Percentiles rank a stretch among this genome's conserved stretches.
Conservation (phyloP, 768 basidiomycete species). For the Leucogyrophana mollusca region DNA sequence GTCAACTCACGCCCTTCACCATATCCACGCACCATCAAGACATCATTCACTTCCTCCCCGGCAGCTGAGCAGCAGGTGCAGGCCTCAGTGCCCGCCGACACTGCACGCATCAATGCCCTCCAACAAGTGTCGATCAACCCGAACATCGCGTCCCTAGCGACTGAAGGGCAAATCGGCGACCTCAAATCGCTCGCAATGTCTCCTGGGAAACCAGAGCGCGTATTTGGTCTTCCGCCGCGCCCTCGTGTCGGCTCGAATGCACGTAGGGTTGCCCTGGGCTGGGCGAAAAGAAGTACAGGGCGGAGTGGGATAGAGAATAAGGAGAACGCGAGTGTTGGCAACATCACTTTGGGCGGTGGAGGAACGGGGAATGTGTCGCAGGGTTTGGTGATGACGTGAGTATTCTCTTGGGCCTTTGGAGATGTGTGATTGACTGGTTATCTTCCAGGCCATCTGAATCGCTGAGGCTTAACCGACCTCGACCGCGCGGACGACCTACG, state of each 20-base stretch:
- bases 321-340: slow-evolving; percentile 38
- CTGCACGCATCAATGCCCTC: slow-evolving; percentile 31
- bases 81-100: slow-evolving; percentile 17
- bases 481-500: slow-evolving; percentile 42
- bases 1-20: slow-evolving; percentile 73
- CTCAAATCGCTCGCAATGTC: slow-evolving; percentile 32
- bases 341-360: slow-evolving; percentile 1
- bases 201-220: slow-evolving; percentile 28
- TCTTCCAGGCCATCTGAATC: slow-evolving; percentile 36
- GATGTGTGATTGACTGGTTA: too few species aligned
- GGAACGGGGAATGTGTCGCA: slow-evolving; percentile 21
- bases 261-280: slow-evolving; percentile 57
- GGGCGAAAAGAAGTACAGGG: slow-evolving; percentile 60
- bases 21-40: slow-evolving; percentile 58
- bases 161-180: slow-evolving; percentile 32
- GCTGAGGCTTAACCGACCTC: slow-evolving; percentile 44
- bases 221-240: slow-evolving; percentile 31
- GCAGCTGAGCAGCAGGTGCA: slow-evolving; percentile 32
- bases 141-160: slow-evolving; percentile 34
- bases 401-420: slow-evolving; percentile 9
- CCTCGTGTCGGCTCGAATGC: slow-evolving; percentile 56
- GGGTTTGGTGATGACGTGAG: slow-evolving; percentile 55
- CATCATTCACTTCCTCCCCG: slow-evolving; percentile 38
- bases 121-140: slow-evolving; percentile 43
- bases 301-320: slow-evolving; percentile 54